A percentile compares a stretch with the other conserved stretches of the same genome.
These are phyloP conservation scores for Alternaria tenuissima DNA, from an alignment of 2,329 filamentous ascomycete genomes.

Conservation along the genomic window DNA sequence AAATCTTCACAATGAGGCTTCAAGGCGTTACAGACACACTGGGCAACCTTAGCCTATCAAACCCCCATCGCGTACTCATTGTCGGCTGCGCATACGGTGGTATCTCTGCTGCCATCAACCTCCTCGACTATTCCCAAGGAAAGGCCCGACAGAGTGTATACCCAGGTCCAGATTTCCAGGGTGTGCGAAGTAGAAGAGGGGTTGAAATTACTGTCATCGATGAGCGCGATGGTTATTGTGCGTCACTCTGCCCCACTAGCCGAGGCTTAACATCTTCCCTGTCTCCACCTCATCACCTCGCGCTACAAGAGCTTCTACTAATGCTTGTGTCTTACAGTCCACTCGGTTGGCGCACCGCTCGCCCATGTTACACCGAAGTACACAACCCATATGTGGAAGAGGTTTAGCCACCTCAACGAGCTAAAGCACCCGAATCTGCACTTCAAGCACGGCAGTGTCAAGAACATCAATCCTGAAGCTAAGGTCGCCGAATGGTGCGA, in stretches of 20 bases:
- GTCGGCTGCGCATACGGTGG: conserved; percentile 78
- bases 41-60: conserved; percentile 39
- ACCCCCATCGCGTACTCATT: conserved; percentile 62
- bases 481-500: conserved; percentile 67
- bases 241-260: conserved; percentile 43
- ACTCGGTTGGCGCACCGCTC: conserved; percentile 78
- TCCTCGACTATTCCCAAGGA: conserved; percentile 71
- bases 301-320: conserved; percentile 24
- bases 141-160: conserved; percentile 58
- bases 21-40: conserved; percentile 35
- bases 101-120: conserved; percentile 70
- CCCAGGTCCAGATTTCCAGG: conserved; percentile 48
- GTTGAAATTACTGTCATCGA: conserved; percentile 78
- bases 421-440: conserved; percentile 69
- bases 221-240: conserved; percentile 85
- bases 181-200: conserved; percentile 57
- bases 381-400: conserved; percentile 74
- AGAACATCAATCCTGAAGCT: conserved; percentile 64
- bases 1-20: conserved; percentile 40
- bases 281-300: conserved; percentile 15
- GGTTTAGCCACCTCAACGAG: conserved; percentile 71
- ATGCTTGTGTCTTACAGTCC: conserved; percentile 60
- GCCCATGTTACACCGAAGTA: conserved; percentile 71
- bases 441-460: conserved; percentile 72
- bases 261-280: conserved; percentile 21